Percentiles rank a stretch among this genome's conserved stretches.
phyloP scores from a whole-genome alignment of 768 basidiomycete genomes.

The Lyophyllum shimeji region DNA sequence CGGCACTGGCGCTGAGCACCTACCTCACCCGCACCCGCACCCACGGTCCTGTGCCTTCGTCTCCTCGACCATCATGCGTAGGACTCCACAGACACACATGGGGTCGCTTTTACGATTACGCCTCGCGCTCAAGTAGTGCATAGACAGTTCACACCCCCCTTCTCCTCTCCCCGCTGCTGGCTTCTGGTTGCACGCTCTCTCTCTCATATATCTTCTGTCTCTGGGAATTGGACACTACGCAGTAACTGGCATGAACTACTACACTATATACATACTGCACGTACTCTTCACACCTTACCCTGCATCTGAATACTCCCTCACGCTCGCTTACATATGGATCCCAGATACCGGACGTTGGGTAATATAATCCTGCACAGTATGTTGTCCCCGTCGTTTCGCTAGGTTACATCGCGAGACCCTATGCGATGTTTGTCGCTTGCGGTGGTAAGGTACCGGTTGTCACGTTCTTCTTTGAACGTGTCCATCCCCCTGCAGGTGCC shows the following conservation, averaged over 20 bases:
- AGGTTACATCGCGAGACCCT: too few relatives aligned
- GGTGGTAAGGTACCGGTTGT: too few relatives aligned
- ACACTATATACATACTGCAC: background rate
- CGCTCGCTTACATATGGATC: slow-evolving; percentile 3
- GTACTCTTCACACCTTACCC: background rate
- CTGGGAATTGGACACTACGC: background rate
- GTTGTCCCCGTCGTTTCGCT: too few relatives aligned
- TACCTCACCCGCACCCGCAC: background rate
- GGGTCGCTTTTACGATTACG: background rate
- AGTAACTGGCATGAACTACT: too few relatives aligned
- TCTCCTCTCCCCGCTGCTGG: too few relatives aligned
- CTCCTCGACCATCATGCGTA: background rate
- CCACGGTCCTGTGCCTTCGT: background rate
- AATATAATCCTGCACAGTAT: slow-evolving; percentile 5
- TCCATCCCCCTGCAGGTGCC: too few relatives aligned
- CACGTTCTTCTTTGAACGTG: too few relatives aligned
- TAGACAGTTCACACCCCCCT: too few relatives aligned
- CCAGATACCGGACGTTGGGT: slow-evolving; percentile 4
- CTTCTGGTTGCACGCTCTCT: background rate
- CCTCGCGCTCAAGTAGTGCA: too few relatives aligned
- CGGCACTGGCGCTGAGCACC: slow-evolving; percentile 25
- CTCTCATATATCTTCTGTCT: background rate
- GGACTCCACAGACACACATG: background rate
- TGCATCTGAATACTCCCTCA: background rate
- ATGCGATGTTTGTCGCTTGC: too few relatives aligned